Conservation (phyloP, 129 eudicot species). For the carrot (Daucus carota) region DNA sequence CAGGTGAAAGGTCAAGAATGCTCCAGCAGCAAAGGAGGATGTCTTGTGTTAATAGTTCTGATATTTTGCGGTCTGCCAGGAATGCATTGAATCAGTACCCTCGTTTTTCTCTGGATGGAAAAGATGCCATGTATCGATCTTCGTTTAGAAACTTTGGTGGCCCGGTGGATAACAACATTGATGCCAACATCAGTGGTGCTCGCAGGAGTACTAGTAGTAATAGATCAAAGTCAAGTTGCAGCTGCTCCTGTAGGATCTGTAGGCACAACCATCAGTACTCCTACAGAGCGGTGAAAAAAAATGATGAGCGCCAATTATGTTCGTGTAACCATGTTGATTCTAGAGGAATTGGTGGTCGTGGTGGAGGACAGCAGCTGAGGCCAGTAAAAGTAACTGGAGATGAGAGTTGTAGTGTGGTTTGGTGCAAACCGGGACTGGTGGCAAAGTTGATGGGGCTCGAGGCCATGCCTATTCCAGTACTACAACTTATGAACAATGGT, state of each 20-base stretch:
- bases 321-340: constrained; percentile 3
- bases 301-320: background rate
- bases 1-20: constrained; percentile 19
- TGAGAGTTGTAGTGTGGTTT: constrained; percentile 41
- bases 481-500: background rate
- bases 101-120: constrained; percentile 87
- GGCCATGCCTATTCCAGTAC: constrained; percentile 73
- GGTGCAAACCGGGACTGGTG: constrained; percentile 91
- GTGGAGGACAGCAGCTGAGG: constrained; percentile 4
- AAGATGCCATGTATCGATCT: constrained; percentile 87
- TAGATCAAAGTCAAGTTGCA: background rate
- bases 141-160: constrained; percentile 39
- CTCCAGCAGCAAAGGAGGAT: constrained; percentile 35
- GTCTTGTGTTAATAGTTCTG: constrained; percentile 93
- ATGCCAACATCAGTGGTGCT: background rate
- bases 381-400: constrained; percentile 73
- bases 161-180: background rate
- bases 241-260: background rate
- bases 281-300: background rate
- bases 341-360: background rate
- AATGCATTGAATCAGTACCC: constrained; percentile 93
- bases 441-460: constrained; percentile 83
- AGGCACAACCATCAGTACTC: constrained; percentile 3
- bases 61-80: constrained; percentile 76
- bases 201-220: background rate